Percentiles rank a stretch among this genome's conserved stretches.
phyloP scores from a whole-genome alignment of 1,284 basidiomycete species.

The Tylopilus orsonianus region DNA sequence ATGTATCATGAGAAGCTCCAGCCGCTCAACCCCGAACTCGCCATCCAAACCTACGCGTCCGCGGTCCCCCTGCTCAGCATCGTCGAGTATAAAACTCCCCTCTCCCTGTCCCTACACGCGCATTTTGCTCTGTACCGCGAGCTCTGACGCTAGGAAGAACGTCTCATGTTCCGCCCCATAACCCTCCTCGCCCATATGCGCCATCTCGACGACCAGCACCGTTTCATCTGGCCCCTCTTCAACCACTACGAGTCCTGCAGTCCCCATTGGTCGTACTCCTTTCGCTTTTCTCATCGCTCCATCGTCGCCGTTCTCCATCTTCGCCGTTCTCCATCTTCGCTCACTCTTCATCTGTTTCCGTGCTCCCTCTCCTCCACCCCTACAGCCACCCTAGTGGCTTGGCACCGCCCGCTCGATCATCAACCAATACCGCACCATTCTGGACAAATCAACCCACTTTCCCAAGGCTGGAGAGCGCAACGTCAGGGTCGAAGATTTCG shows the following conservation, averaged over 20 bases:
- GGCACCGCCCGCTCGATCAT: constrained; percentile 62
- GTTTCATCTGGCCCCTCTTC: constrained; percentile 58
- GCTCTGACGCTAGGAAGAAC: constrained; percentile 78
- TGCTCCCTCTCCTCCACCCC: constrained; percentile 18
- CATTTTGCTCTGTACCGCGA: constrained; percentile 66
- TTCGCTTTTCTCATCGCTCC: constrained; percentile 72
- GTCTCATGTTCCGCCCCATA: constrained; percentile 67
- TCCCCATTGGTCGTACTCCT: constrained; percentile 71
- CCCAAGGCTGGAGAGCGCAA: constrained; percentile 86
- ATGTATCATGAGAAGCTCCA: constrained; percentile 53
- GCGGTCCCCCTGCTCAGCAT: constrained; percentile 54
- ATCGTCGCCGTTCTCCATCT: constrained; percentile 66
- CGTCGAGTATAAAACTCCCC: constrained; percentile 50
- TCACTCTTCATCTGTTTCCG: constrained; percentile 59
- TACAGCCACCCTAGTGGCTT: constrained; percentile 54
- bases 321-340: constrained; percentile 72
- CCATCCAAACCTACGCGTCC: constrained; percentile 55
- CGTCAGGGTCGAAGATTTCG: constrained; percentile 77
- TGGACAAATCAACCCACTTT: constrained; percentile 71
- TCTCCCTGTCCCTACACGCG: constrained; percentile 34
- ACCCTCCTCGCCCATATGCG: constrained; percentile 51
- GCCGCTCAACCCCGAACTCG: constrained; percentile 45
- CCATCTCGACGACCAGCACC: constrained; percentile 38
- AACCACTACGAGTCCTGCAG: constrained; percentile 63
- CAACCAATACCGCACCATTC: constrained; percentile 66